Evolutionary conservation across 306 rosid species (phyloP), one percentile per base, ranked within the genome.

Genomic region (Begonia peltatifolia): DNA sequence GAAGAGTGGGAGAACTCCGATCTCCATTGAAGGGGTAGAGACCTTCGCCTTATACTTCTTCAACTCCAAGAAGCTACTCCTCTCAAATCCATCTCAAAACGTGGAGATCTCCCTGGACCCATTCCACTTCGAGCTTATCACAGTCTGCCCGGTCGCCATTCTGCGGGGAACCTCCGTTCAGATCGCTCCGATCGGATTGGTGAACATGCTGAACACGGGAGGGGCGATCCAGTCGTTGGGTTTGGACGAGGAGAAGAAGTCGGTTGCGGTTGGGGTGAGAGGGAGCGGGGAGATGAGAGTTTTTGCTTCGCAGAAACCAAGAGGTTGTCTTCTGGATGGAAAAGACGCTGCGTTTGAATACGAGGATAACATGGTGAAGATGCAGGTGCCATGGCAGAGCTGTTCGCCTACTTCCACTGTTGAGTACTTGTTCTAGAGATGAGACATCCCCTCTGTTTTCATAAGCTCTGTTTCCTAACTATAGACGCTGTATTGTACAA

Each of bases 131-230:
- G 95, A 90, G 82, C 95, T 90, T 5, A 71, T 90, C 3, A 74
- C 84, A 0, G 78, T 90, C 25, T 71, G 92, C 0, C 95, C 95
- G 0, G 70, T 90, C 64, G 67, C 79, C 13, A 16, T 62, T 4
- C 65, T 89, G 54, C 14, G 58, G 20, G 36, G 42, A 16, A 80
- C 71, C 20, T 47, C 67, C 0, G 56, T 85, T 14, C 73, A 78
- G 6, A 83, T 90, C 60, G 84, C 97, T 15, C 87, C 92, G 1
- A 80, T 90, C 56, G 97, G 97, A 12, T 57, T 90, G 50, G 87
- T 76, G 46, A 85, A 90, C 54, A 90, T 90, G 97, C 76, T 85
- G 1, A 90, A 90, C 70, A 83, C 68, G 3, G 92, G 97, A 9
- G 97, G 94, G 9, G 95, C 97, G 47, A 53, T 90, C 43, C 83